A percentile compares a stretch with the other conserved stretches of the same genome.
These are phyloP conservation scores for Umbelopsis isabellina DNA, from an alignment of 192 early-diverging fungal genomes.

Conservation along the genomic window DNA sequence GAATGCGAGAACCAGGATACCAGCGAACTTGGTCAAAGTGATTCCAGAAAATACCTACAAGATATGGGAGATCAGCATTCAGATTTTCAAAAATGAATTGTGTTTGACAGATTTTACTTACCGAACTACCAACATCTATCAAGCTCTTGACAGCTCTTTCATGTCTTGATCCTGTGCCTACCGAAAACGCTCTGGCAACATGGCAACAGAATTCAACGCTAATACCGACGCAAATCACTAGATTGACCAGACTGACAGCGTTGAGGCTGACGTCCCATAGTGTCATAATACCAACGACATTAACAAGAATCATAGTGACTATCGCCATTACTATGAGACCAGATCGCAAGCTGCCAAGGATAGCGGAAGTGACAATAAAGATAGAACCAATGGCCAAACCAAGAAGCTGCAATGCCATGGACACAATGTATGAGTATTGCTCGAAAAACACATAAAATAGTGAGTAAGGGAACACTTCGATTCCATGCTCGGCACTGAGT, in stretches of 20 bases:
- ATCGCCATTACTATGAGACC: conserved; percentile 56
- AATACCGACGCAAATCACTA: conserved; percentile 69
- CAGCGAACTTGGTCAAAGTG: conserved; percentile 66
- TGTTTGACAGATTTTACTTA: conserved; percentile 29
- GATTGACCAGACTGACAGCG: conserved; percentile 65
- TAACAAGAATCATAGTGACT: conserved; percentile 62
- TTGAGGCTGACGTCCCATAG: conserved; percentile 62
- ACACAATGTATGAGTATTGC: conserved; percentile 61
- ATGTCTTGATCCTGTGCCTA: conserved; percentile 48
- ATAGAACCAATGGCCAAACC: conserved; percentile 55
- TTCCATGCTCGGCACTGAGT: conserved; percentile 40
- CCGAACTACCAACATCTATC: conserved; percentile 63
- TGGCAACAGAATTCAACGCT: conserved; percentile 73
- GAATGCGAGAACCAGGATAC: conserved; percentile 68
- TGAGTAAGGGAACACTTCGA: conserved; percentile 64
- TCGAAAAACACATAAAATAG: conserved; percentile 73
- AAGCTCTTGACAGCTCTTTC: conserved; percentile 51
- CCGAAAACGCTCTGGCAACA: conserved; percentile 60
- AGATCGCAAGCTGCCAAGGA: conserved; percentile 55
- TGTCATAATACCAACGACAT: conserved; percentile 60
- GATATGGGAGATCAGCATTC: not conserved
- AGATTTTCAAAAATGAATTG: not conserved
- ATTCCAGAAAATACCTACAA: conserved; percentile 64
- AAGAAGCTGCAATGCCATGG: conserved; percentile 53
- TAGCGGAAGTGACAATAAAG: conserved; percentile 50